A percentile compares a stretch with the other conserved stretches of the same genome.
phyloP scores from a whole-genome alignment of 352 stramenopile species.

The Globisporangium spinosum region DNA sequence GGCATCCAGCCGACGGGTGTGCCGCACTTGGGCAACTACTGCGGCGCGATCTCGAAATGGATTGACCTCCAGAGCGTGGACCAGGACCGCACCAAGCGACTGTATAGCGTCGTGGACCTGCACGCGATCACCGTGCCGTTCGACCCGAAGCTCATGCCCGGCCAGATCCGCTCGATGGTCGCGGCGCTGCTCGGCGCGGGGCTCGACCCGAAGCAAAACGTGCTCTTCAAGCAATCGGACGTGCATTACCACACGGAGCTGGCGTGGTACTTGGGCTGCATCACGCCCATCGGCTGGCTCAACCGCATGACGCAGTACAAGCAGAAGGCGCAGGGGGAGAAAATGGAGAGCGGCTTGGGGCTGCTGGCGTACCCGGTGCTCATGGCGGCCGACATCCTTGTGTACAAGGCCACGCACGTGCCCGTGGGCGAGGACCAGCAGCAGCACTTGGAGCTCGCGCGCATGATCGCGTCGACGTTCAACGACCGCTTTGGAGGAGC shows the following conservation, averaged over 20 bases:
- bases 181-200: conserved; percentile 94
- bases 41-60: conserved; percentile 97
- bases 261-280: conserved; percentile 96
- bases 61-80: conserved; percentile 86
- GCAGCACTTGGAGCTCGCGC: conserved; percentile 98
- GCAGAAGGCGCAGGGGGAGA: conserved; percentile 92
- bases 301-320: conserved; percentile 99
- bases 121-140: conserved; percentile 98
- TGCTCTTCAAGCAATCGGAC: conserved; percentile 84
- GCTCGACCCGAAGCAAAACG: conserved; percentile 68
- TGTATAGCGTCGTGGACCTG: conserved; percentile 93
- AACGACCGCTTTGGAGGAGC: conserved; percentile 91
- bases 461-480: conserved; percentile 95
- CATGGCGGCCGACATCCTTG: conserved; percentile 98
- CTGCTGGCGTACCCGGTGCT: conserved; percentile 98
- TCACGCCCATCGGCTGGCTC: conserved; percentile 97
- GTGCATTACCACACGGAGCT: conserved; percentile 92
- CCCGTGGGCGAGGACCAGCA: conserved; percentile 97
- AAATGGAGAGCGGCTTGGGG: conserved; percentile 79
- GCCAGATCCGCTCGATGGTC: conserved; percentile 88
- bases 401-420: conserved; percentile 97
- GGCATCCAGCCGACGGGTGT: conserved; percentile 97
- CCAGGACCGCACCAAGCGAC: conserved; percentile 20
- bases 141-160: conserved; percentile 85
- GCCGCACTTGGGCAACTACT: conserved; percentile 99